These are phyloP conservation scores for Dalbergia cultrata DNA, from an alignment of 306 rosid genomes.

Conservation along the genomic window DNA sequence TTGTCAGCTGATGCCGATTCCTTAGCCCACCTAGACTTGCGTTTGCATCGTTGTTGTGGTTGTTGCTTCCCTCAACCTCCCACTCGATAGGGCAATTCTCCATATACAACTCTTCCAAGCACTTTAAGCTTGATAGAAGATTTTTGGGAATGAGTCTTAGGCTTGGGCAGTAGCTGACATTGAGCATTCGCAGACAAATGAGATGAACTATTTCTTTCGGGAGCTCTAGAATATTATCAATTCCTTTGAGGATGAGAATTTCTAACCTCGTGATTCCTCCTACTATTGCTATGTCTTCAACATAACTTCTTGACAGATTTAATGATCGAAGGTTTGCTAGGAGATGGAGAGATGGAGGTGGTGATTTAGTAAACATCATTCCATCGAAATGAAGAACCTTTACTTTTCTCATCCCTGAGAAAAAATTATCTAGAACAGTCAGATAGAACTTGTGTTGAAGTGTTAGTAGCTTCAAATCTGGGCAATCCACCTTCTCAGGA, in stretches of 20 bases:
- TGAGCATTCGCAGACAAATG: conserved; percentile 16
- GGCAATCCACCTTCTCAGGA: background rate
- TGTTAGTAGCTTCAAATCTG: background rate
- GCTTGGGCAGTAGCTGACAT: too few species aligned
- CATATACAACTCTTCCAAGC: too few species aligned
- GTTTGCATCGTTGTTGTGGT: too few species aligned
- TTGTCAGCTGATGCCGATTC: background rate
- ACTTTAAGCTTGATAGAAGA: too few species aligned
- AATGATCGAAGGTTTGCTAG: background rate
- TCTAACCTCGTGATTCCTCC: background rate
- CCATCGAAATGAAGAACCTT: background rate
- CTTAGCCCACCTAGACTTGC: background rate
- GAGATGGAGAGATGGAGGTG: conserved; percentile 13
- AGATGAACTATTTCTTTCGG: conserved; percentile 42
- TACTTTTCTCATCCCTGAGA: background rate
- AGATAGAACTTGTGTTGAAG: background rate
- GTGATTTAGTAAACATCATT: background rate
- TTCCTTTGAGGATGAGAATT: background rate
- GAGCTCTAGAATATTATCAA: conserved; percentile 14
- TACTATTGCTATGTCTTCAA: background rate
- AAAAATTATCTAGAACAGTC: background rate
- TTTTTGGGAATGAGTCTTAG: too few species aligned
- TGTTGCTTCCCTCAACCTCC: too few species aligned
- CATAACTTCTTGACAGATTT: accelerated
- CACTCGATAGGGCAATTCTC: too few species aligned